These are phyloP conservation scores for Sphagnum fallax DNA, from an alignment of 228 moss, liverwort and hornwort genomes.

Conservation along the genomic window DNA sequence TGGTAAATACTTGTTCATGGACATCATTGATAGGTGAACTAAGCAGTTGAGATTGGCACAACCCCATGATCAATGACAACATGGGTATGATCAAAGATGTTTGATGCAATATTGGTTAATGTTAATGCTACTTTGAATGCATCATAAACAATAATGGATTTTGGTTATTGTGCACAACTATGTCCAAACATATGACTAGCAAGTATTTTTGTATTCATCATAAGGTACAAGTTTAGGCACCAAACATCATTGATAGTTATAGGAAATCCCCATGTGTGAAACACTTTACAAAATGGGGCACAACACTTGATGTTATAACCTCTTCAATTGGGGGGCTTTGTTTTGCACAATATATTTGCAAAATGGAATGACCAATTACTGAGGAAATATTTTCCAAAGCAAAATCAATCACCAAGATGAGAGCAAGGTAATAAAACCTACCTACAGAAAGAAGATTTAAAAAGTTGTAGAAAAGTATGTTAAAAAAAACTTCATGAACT, in stretches of 20 bases:
- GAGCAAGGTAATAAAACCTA: not conserved
- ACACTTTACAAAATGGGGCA: constrained; percentile 89
- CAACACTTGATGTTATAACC: constrained; percentile 89
- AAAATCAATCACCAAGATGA: not conserved
- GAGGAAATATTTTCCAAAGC: not conserved
- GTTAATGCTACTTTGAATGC: constrained; percentile 97
- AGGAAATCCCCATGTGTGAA: constrained; percentile 76
- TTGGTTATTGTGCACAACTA: no score
- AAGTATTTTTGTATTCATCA: no score
- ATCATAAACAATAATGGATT: not conserved
- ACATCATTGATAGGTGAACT: constrained; percentile 94
- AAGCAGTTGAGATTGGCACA: constrained; percentile 91
- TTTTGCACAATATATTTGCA: constrained; percentile 31
- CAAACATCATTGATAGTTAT: constrained; percentile 19
- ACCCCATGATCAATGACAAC: constrained; percentile 94
- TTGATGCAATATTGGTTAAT: constrained; percentile 90
- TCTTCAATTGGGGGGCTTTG: constrained; percentile 96
- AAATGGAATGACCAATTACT: not conserved
- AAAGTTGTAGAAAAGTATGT: constrained; percentile 6
- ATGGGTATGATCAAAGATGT: constrained; percentile 90
- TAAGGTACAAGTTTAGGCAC: no score
- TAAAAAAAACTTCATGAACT: no score
- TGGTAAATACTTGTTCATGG: constrained; percentile 69
- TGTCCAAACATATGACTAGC: no score
- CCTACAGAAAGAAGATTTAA: constrained; percentile 59